Conservation (phyloP, 192 early-diverging fungal species). For the Diversispora epigaea region DNA sequence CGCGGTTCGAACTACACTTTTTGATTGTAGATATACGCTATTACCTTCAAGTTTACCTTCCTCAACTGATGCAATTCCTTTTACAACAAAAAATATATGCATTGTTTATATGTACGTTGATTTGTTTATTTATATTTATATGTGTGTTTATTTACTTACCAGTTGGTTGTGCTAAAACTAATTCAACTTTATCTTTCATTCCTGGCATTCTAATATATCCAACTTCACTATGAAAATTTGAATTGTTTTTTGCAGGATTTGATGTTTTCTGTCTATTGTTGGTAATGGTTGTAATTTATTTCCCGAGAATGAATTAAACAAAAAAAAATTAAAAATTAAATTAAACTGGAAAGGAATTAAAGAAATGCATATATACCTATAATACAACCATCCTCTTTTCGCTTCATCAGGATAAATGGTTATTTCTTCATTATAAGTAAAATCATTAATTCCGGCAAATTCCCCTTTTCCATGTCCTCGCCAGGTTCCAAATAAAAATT, state of each 20-base stretch:
- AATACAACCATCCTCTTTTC: conserved; percentile 20
- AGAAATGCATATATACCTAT: conserved; percentile 1
- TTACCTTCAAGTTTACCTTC: conserved; percentile 18
- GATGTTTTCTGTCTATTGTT: conserved; percentile 7
- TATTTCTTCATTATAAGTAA: conserved; percentile 20
- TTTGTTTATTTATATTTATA: background rate
- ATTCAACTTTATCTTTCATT: conserved; percentile 23
- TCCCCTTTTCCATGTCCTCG: conserved; percentile 4
- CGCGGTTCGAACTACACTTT: background rate
- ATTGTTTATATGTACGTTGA: background rate
- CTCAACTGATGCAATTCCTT: conserved; percentile 20
- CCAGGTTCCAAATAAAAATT: conserved; percentile 23
- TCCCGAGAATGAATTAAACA: background rate
- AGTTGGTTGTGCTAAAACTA: conserved; percentile 18
- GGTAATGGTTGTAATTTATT: no score
- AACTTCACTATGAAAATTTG: conserved; percentile 24
- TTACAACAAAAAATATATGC: background rate
- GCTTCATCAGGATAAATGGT: conserved; percentile 25
- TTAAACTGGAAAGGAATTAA: background rate
- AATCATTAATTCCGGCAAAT: conserved; percentile 15
- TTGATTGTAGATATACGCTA: background rate
- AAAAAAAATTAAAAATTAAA: background rate
- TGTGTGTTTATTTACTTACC: background rate
- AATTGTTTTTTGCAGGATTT: conserved; percentile 17
- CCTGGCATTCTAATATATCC: conserved; percentile 18